A percentile compares a stretch with the other conserved stretches of the same genome.
These are phyloP conservation scores for Venturia oleaginea DNA, from an alignment of 2,329 filamentous ascomycete species.

Conservation along the genomic window DNA sequence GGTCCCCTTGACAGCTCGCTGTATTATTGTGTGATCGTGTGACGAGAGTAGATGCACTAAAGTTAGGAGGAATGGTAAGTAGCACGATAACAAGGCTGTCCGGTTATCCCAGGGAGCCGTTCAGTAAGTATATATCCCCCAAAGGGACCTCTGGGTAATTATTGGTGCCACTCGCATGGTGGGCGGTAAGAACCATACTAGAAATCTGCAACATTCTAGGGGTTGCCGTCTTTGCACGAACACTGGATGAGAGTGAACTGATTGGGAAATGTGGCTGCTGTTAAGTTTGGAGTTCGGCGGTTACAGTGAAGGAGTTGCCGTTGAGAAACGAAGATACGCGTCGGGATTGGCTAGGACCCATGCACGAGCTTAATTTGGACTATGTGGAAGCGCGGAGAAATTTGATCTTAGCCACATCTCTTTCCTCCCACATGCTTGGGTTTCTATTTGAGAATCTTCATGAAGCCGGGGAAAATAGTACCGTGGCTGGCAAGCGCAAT, in stretches of 20 bases:
- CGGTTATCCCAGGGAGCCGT: background rate
- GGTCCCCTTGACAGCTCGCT: background rate
- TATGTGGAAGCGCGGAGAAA: background rate
- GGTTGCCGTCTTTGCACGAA: background rate
- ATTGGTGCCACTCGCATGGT: background rate
- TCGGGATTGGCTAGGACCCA: background rate
- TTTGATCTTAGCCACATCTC: background rate
- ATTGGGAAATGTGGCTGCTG: slow-evolving; percentile 1
- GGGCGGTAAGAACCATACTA: background rate
- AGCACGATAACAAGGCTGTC: background rate
- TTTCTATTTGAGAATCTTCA: background rate
- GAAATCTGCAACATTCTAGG: background rate
- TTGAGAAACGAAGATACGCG: background rate
- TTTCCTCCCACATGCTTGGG: background rate
- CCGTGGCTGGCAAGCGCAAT: background rate
- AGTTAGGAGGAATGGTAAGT: background rate
- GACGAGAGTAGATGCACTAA: slow-evolving; percentile 1
- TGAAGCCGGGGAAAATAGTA: background rate
- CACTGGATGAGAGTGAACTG: background rate
- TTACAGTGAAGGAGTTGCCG: slow-evolving; percentile 1
- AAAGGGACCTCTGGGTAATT: background rate
- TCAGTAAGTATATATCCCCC: slow-evolving; percentile 6
- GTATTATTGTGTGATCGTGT: background rate
- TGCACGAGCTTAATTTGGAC: slow-evolving; percentile 6
- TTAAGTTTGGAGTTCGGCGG: background rate